Evolutionary conservation across 208 protist genomes (phyloP), one percentile per base, ranked within the genome.

Genomic region (Dictyostelium gargantuum): DNA sequence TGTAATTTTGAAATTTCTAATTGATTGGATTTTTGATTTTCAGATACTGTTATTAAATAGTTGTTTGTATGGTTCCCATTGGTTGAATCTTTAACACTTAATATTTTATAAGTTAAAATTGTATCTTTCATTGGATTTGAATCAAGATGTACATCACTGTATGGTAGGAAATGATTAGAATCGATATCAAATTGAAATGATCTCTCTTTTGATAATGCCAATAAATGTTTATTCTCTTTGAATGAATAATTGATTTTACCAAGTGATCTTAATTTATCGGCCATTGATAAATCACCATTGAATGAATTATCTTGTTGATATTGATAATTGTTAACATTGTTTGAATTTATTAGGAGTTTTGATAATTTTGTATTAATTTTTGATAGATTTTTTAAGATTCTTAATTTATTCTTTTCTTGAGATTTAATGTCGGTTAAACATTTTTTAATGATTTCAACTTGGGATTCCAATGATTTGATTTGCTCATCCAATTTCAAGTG

Each of bases 391-490:
- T 9, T 32, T 17, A 76, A 23, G 5, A 76, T 50, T 76, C 50
- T 76, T 35, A 76, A 76, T 76, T 76, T 76, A 52, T 76, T 76
- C 13, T 76, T 76, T 50, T 76, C 72, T 23, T 19, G 23, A 1
- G 23, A 46, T 40, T 40, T 46, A 23, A 76, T 42, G 19, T 76
- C 40, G 0, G 9, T 6, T 17, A 50, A 35, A 35, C 38, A 76
- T 44, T n/a, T 46, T 13, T 76, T 29, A 19, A 50, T 76, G 1
- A 32, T 29, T 1, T 76, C 72, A 35, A 13, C 38, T 52, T 76
- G 72, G 2, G 1, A 19, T 50, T 76, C 40, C 11, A 50, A 35
- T 4, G 35, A 21, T 50, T 50, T 76, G 29, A 76, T 29, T 50
- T 76, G 72, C 23, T 76, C 21, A 32, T 76, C 72, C 23, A 76